Evolutionary conservation across 805 yeast genomes (phyloP), one percentile per base, ranked within the genome.

Genomic region (Suhomyces sp.): DNA sequence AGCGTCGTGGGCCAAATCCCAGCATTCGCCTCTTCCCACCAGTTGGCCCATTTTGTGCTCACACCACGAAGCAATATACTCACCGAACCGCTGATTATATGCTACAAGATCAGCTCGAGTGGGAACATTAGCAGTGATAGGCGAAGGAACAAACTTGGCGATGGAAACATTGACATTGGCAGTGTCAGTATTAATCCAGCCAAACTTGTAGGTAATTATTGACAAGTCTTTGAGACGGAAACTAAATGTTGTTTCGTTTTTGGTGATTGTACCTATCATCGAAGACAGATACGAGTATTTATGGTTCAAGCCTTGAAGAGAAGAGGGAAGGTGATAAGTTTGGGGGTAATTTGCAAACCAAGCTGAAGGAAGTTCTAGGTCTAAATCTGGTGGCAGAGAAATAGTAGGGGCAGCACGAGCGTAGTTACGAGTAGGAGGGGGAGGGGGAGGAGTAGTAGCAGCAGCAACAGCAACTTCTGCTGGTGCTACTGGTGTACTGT

Each of bases 1-100:
- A 0, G 85, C 84, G 46, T 79, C 80, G 48, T 72, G 77, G 0
- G 85, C 86, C 52, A 82, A 71, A 31, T 82, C 82, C 85, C 85
- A 82, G 57, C 86, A 81, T 57, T 82, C 85, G 6, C 86, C 86
- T 39, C 74, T 62, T 2, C 83, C 84, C 9, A 82, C 83, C 47
- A 65, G 63, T 46, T 72, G 67, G 6, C 84, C 84, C 29, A 66
- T 56, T 19, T 73, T 71, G 21, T 71, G 76, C 54, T 79, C 82
- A 61, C 78, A 71, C 86, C 86, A 82, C 25, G 74, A 66, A 3
- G 83, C 84, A 9, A 82, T 72, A 56, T 80, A 75, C 17, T 76
- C 79, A n/a, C 84, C 83, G 58, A 67, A 81, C 46, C 64, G 65
- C 20, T 65, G 53, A 44, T 72, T 66, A 39, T 73, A 73, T 4